Conservation (phyloP, 345 rosid species). For the Populus nigra region DNA sequence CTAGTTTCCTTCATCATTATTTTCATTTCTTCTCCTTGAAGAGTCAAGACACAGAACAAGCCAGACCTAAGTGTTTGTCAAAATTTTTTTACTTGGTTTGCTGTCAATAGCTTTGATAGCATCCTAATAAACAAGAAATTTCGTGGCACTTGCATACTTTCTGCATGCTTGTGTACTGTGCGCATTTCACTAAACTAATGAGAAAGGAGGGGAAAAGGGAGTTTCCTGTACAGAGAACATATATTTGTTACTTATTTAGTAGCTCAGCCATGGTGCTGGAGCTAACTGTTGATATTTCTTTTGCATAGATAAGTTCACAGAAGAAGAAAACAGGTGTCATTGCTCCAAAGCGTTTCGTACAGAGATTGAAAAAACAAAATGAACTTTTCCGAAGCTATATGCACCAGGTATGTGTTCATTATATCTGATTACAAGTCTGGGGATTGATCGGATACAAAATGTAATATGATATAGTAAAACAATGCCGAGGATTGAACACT, state of each 20-base stretch:
- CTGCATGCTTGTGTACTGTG: not conserved
- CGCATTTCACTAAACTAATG: not conserved
- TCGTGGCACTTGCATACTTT: not conserved
- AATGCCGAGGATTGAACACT: not conserved
- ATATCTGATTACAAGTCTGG: not conserved
- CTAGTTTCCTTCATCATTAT: not conserved
- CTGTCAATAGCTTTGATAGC: not conserved
- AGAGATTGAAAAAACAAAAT: slow-evolving; percentile 97
- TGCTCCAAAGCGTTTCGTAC: slow-evolving; percentile 97
- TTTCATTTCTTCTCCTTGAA: not conserved
- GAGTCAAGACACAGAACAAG: not conserved
- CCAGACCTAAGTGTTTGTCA: not conserved
- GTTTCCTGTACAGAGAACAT: not conserved
- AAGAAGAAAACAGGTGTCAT: slow-evolving; percentile 99
- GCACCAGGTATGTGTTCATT: slow-evolving; percentile 78
- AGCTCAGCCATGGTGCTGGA: slow-evolving; percentile 5
- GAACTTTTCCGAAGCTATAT: slow-evolving; percentile 98
- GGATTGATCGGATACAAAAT: not conserved
- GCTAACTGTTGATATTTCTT: slow-evolving; percentile 19
- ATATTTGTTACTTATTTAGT: slow-evolving; percentile 10
- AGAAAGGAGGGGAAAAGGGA: not conserved
- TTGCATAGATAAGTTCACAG: slow-evolving; percentile 82
- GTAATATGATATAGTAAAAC: not conserved
- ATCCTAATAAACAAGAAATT: not conserved
- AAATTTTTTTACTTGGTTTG: not conserved